phyloP scores from a whole-genome alignment of 2,329 filamentous ascomycete genomes.

The Colletotrichum sp. region DNA sequence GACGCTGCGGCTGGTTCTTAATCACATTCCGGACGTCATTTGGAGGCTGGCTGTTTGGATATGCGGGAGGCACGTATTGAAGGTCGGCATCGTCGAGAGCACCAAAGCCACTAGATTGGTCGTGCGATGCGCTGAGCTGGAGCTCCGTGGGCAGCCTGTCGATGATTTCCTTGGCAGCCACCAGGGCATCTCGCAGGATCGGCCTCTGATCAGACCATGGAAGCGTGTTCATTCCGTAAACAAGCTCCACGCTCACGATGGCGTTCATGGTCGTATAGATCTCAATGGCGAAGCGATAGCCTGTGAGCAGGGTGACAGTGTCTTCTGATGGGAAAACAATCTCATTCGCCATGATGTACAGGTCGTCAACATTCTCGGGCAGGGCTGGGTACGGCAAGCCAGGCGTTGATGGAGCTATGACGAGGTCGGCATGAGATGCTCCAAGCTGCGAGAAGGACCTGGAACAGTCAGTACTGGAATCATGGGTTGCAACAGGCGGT shows the following conservation, averaged over 20 bases:
- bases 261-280: constrained; percentile 83
- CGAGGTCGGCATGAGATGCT: constrained; percentile 71
- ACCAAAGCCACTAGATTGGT: constrained; percentile 39
- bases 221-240: constrained; percentile 78
- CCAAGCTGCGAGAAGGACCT: constrained; percentile 82
- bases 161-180: constrained; percentile 71
- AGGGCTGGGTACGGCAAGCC: constrained; percentile 79
- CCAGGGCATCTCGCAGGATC: constrained; percentile 73
- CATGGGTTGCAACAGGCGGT: not conserved
- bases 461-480: constrained; percentile 18
- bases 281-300: constrained; percentile 80
- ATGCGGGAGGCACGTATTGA: constrained; percentile 57
- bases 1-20: constrained; percentile 51
- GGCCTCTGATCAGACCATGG: constrained; percentile 80
- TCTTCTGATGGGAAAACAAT: constrained; percentile 73
- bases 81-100: constrained; percentile 50
- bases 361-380: constrained; percentile 83
- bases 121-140: constrained; percentile 52
- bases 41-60: constrained; percentile 48
- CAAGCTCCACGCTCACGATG: constrained; percentile 79
- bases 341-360: constrained; percentile 74
- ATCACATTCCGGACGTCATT: constrained; percentile 57
- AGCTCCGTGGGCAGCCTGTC: constrained; percentile 73
- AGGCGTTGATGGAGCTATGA: constrained; percentile 78
- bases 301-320: constrained; percentile 72